phyloP scores from a whole-genome alignment of 1,284 basidiomycete genomes.

The Macrocystidia cucumis region DNA sequence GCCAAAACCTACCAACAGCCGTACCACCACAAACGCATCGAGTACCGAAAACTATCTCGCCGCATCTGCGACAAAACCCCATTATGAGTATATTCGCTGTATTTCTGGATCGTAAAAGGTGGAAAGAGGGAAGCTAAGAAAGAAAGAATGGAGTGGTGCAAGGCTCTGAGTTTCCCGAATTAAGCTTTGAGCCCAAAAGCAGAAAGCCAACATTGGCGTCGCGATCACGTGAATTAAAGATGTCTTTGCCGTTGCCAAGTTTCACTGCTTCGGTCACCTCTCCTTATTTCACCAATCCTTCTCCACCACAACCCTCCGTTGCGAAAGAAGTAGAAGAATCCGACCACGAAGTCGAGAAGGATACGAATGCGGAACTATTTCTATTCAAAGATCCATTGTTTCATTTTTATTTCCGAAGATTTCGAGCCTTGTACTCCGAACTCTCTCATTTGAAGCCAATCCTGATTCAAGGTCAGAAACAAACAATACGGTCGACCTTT shows the following conservation, averaged over 20 bases:
- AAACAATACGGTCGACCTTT: background rate
- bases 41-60: constrained; percentile 62
- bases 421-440: constrained; percentile 13
- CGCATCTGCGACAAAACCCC: constrained; percentile 77
- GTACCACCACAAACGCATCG: constrained; percentile 74
- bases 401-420: constrained; percentile 16
- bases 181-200: too few relatives aligned
- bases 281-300: constrained; percentile 8
- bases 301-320: background rate
- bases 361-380: background rate
- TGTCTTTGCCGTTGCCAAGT: background rate
- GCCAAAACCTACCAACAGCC: constrained; percentile 52
- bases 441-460: constrained; percentile 25
- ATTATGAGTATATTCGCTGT: constrained; percentile 33
- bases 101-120: too few relatives aligned
- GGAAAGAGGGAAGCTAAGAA: constrained; percentile 6
- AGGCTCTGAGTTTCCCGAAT: too few relatives aligned
- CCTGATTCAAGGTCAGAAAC: constrained; percentile 32
- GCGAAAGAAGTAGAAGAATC: background rate
- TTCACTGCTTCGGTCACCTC: constrained; percentile 4
- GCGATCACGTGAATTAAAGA: constrained; percentile 12
- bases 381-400: constrained; percentile 15
- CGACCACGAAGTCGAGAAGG: background rate
- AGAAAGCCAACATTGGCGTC: constrained; percentile 2
- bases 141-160: constrained; percentile 4